phyloP scores from a whole-genome alignment of 768 basidiomycete species.

The Cyclocybe cylindracea region DNA sequence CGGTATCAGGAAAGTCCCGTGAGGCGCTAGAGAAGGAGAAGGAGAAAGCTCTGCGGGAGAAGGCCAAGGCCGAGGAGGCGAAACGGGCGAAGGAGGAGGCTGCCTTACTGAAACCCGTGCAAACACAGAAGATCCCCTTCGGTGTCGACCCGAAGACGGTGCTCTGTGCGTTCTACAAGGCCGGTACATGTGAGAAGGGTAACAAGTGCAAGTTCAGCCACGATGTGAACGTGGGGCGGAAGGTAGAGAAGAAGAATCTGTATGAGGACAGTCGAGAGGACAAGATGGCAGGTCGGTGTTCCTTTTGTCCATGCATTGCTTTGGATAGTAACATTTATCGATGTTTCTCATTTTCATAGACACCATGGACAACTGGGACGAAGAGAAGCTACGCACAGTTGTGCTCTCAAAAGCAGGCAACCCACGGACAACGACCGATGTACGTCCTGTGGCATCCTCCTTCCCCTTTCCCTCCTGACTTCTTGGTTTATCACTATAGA shows the following conservation, averaged over 20 bases:
- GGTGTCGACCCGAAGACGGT: constrained; percentile 97
- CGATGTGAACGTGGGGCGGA: constrained; percentile 83
- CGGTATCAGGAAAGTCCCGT: constrained; percentile 76
- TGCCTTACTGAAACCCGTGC: constrained; percentile 77
- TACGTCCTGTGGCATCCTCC: constrained; percentile 30
- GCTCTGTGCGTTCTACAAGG: constrained; percentile 90
- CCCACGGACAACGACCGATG: constrained; percentile 90
- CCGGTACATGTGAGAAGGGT: constrained; percentile 92
- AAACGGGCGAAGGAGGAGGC: constrained; percentile 86
- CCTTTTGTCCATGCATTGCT: background rate
- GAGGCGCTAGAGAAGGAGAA: constrained; percentile 82
- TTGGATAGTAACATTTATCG: background rate
- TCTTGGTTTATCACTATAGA: constrained; percentile 43
- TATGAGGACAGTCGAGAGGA: constrained; percentile 89
- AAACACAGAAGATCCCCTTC: constrained; percentile 86
- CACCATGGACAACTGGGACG: constrained; percentile 98
- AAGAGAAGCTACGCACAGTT: constrained; percentile 88
- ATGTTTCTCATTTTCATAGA: constrained; percentile 44
- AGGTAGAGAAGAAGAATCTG: constrained; percentile 93
- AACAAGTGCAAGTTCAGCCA: constrained; percentile 98
- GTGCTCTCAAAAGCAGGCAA: constrained; percentile 88
- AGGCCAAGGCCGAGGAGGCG: constrained; percentile 78
- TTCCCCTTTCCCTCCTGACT: background rate
- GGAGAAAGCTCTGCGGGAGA: constrained; percentile 76
- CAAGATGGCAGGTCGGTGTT: constrained; percentile 63